A percentile compares a stretch with the other conserved stretches of the same genome.
Evolutionary conservation across 78 protist genomes (phyloP).

Genomic region (Creolimax fragrantissima): DNA sequence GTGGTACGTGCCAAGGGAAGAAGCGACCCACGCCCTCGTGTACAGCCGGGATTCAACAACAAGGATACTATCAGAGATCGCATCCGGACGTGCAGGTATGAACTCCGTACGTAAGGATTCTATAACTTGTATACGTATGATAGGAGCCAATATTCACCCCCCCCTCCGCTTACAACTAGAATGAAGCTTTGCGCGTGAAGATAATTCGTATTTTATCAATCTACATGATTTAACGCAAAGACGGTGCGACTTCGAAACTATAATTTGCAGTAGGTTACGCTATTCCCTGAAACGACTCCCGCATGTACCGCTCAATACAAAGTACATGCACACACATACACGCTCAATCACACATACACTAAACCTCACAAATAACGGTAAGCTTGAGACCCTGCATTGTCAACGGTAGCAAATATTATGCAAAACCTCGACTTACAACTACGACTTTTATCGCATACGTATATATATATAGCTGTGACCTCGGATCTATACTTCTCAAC

Average conservation of each 20-base stretch:
- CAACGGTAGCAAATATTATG: no score
- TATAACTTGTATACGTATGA: no score
- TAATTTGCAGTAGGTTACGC: not conserved
- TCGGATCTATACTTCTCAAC: not conserved
- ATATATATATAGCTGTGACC: not conserved
- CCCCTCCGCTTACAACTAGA: not conserved
- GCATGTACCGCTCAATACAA: not conserved
- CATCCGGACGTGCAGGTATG: not conserved
- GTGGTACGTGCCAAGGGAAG: not conserved
- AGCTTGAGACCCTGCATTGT: not conserved
- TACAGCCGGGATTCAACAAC: conserved; percentile 3
- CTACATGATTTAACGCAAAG: not conserved
- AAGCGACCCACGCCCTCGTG: not conserved
- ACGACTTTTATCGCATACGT: not conserved
- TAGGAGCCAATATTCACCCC: not conserved
- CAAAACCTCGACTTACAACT: no score
- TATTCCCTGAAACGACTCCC: not conserved
- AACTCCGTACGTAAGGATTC: not conserved
- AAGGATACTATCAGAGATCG: not conserved
- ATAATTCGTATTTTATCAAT: not conserved
- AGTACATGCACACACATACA: not conserved
- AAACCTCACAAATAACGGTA: no score
- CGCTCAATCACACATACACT: not conserved
- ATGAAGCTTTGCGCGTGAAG: not conserved
- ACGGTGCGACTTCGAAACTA: not conserved